Evolutionary conservation across 169 alveolate species (phyloP).

Genomic region (Theileria sp.): DNA sequence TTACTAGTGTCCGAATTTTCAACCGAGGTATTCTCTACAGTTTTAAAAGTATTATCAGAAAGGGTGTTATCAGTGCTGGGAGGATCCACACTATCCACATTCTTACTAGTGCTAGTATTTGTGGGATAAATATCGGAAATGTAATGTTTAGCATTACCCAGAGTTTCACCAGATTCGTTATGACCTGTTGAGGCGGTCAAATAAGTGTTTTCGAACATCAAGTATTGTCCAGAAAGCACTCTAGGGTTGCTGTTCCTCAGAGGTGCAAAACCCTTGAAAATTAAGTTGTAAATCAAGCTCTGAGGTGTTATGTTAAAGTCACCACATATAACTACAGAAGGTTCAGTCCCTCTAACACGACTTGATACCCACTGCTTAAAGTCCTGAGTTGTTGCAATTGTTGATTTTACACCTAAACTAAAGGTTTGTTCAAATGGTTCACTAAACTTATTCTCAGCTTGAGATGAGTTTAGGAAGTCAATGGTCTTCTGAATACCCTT

Average conservation of each 20-base stretch:
- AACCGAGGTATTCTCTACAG: background rate
- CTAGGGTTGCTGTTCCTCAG: slow-evolving; percentile 64
- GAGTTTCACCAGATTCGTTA: slow-evolving; percentile 53
- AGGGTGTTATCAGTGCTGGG: background rate
- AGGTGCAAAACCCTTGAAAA: slow-evolving; percentile 68
- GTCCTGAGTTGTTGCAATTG: background rate
- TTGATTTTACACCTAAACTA: slow-evolving; percentile 4
- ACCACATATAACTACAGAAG: slow-evolving; percentile 72
- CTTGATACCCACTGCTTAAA: background rate
- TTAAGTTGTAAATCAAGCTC: slow-evolving; percentile 69
- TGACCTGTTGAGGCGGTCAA: slow-evolving; percentile 49
- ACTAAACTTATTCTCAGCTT: background rate
- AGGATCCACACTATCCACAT: no score
- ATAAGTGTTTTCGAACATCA: slow-evolving; percentile 71
- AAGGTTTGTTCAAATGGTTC: background rate
- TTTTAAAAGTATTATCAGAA: background rate
- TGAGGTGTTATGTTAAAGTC: slow-evolving; percentile 78
- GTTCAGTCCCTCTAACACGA: slow-evolving; percentile 18
- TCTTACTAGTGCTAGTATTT: no score
- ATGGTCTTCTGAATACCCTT: slow-evolving; percentile 43
- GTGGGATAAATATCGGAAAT: slow-evolving; percentile 41
- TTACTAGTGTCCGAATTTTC: background rate
- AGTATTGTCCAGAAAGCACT: slow-evolving; percentile 72
- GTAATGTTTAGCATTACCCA: slow-evolving; percentile 55
- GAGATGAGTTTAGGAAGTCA: background rate